Percentiles rank a stretch among this genome's conserved stretches.
Evolutionary conservation across 768 basidiomycete genomes (phyloP).

Genomic region (Termitomyces bulborhizus): DNA sequence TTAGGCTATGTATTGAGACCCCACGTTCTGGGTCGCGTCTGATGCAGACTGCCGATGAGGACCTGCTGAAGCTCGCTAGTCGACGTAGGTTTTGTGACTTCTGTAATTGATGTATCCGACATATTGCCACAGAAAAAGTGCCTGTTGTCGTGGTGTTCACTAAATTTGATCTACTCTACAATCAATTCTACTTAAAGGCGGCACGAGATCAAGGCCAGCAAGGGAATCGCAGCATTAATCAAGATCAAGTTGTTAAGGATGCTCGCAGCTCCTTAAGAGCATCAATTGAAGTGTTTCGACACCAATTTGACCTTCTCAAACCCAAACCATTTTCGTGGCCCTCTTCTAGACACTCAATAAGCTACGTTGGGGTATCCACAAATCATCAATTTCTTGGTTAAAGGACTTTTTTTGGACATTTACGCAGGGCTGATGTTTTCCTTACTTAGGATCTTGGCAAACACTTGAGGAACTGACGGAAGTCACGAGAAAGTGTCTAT

Average conservation of each 20-base stretch:
- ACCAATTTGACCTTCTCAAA: neutral
- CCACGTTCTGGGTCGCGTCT: slow-evolving; percentile 1
- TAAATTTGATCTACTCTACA: slow-evolving; percentile 1
- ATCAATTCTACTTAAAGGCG: neutral
- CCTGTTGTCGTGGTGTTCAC: slow-evolving; percentile 3
- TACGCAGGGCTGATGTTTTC: neutral
- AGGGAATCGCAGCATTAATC: neutral
- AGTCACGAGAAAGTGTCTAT: neutral
- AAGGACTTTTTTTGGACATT: neutral
- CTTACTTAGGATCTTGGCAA: neutral
- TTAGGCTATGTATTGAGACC: slow-evolving; percentile 1
- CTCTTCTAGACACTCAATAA: neutral
- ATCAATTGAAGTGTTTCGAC: neutral
- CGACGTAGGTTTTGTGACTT: neutral
- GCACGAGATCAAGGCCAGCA: neutral
- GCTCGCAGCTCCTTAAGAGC: neutral
- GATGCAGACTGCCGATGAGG: slow-evolving; percentile 1
- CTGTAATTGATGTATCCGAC: neutral
- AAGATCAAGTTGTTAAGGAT: neutral
- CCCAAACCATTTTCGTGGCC: neutral
- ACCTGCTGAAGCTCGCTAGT: neutral
- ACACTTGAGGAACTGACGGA: neutral
- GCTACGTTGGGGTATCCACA: neutral
- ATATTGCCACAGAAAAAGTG: neutral
- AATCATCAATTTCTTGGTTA: neutral